Evolutionary conservation across 139 green algal species (phyloP).

Genomic region (Diplosphaera chodatii): DNA sequence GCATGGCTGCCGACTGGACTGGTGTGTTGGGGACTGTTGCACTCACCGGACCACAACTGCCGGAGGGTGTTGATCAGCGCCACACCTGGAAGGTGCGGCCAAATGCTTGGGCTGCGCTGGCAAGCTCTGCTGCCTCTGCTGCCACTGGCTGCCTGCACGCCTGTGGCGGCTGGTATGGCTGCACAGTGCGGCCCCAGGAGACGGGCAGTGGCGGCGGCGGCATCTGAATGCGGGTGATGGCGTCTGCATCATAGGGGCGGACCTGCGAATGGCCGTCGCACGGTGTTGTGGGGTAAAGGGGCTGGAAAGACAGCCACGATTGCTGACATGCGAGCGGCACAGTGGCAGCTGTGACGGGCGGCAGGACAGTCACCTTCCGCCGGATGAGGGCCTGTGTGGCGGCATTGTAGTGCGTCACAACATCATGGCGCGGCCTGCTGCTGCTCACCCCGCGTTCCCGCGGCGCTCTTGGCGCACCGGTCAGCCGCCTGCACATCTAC

Average conservation of each 20-base stretch:
- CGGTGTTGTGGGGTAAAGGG: too few relatives aligned
- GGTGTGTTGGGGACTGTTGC: too few relatives aligned
- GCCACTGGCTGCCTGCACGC: not conserved
- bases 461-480: not conserved
- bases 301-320: too few relatives aligned
- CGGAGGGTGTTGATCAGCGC: too few relatives aligned
- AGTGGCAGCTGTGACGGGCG: not conserved
- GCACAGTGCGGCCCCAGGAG: conserved; percentile 73
- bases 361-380: conserved; percentile 23
- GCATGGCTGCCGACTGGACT: not conserved
- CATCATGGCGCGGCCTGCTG: conserved; percentile 25
- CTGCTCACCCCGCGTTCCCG: conserved; percentile 12
- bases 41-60: too few relatives aligned
- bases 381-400: conserved; percentile 64
- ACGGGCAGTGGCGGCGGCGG: conserved; percentile 62
- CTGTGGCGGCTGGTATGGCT: conserved; percentile 41
- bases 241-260: not conserved
- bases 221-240: conserved; percentile 49
- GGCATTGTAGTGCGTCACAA: conserved; percentile 68
- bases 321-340: too few relatives aligned
- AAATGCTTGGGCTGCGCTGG: not conserved
- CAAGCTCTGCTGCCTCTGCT: not conserved
- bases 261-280: not conserved
- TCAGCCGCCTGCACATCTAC: conserved; percentile 4
- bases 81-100: not conserved